Conservation (phyloP, 768 basidiomycete species). For the Dioszegia aurantiaca region DNA sequence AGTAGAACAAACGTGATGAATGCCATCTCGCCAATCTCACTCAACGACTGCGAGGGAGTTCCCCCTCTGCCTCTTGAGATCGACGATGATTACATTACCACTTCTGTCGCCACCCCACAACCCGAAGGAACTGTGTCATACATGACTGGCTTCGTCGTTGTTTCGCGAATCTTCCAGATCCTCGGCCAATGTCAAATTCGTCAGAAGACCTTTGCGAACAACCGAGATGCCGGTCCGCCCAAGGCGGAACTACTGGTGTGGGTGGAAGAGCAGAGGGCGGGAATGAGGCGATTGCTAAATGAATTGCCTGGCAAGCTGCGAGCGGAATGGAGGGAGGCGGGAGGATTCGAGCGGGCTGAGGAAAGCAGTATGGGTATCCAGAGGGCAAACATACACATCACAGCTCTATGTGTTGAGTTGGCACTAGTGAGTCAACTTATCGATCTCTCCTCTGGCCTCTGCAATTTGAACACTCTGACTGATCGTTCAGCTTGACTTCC, state of each 20-base stretch:
- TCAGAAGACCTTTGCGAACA: constrained; percentile 22
- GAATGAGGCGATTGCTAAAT: constrained; percentile 14
- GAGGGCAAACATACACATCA: constrained; percentile 39
- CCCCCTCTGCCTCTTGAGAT: constrained; percentile 31
- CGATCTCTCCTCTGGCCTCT: no score
- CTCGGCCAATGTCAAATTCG: constrained; percentile 33
- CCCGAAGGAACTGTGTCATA: constrained; percentile 23
- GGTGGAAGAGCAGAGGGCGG: constrained; percentile 13
- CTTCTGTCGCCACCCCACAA: constrained; percentile 22
- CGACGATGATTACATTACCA: constrained; percentile 40
- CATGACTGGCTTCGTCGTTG: constrained; percentile 35
- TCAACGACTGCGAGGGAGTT: constrained; percentile 32
- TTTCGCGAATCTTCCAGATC: constrained; percentile 28
- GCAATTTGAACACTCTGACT: no score
- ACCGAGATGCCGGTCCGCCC: constrained; percentile 18
- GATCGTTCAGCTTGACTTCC: constrained; percentile 34
- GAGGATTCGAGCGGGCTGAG: constrained; percentile 13
- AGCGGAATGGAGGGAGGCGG: constrained; percentile 17
- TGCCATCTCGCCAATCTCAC: constrained; percentile 22
- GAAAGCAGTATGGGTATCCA: constrained; percentile 34
- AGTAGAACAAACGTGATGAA: constrained; percentile 32
- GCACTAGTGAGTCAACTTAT: constrained; percentile 30
- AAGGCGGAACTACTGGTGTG: constrained; percentile 17
- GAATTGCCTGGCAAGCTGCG: constrained; percentile 20
- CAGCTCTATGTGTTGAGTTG: constrained; percentile 35